These are phyloP conservation scores for Posidonia australis DNA, from an alignment of 106 monocot species.

Conservation along the genomic window DNA sequence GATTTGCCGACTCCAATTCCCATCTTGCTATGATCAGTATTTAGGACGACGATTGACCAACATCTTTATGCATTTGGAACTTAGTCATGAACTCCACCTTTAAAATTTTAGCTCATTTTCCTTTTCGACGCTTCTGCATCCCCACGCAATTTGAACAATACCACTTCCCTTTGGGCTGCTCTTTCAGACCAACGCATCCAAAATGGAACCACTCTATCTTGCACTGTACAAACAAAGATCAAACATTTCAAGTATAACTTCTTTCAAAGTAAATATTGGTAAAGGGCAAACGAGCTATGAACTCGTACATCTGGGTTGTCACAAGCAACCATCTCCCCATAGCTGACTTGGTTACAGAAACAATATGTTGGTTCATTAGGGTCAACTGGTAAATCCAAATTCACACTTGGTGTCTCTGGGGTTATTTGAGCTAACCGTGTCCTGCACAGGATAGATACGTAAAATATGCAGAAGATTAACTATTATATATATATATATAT, in stretches of 20 bases:
- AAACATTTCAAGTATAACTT: background rate
- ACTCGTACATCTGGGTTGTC: constrained; percentile 69
- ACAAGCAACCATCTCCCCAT: constrained; percentile 95
- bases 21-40: no score
- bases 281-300: background rate
- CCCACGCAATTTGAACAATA: constrained; percentile 64
- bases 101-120: constrained; percentile 21
- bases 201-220: constrained; percentile 99
- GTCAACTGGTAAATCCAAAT: constrained; percentile 82
- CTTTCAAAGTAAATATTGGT: no score
- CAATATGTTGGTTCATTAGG: constrained; percentile 99
- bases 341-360: constrained; percentile 98
- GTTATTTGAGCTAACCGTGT: constrained; percentile 19
- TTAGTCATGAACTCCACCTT: background rate
- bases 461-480: background rate
- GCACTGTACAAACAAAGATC: constrained; percentile 45
- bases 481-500: background rate
- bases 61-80: no score
- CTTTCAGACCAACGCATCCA: constrained; percentile 82
- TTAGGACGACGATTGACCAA: no score
- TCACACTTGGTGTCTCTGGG: constrained; percentile 30
- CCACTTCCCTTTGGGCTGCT: constrained; percentile 97
- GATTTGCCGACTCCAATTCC: no score
- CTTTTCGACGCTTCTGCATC: constrained; percentile 45
- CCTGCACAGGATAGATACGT: constrained; percentile 23